Percentiles rank a stretch among this genome's conserved stretches.
These are phyloP conservation scores for Chlorella sp. DNA, from an alignment of 139 green algal species.

Conservation along the genomic window DNA sequence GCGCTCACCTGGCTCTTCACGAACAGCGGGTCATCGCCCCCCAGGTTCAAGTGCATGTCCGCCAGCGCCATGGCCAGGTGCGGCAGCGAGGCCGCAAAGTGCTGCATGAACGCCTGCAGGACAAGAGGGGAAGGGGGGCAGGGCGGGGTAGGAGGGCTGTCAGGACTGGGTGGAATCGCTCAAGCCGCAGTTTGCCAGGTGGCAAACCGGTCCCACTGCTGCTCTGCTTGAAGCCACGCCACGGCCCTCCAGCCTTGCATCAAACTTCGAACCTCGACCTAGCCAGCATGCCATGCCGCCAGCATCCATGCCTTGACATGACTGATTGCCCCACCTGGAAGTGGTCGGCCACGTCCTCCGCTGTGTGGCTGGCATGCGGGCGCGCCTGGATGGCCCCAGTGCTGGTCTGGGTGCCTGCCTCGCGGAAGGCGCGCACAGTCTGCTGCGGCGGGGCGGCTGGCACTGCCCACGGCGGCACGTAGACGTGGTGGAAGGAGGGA, in stretches of 20 bases:
- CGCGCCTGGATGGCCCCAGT: not conserved
- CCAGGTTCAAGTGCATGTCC: constrained; percentile 24
- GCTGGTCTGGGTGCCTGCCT: constrained; percentile 23
- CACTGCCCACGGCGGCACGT: constrained; percentile 31
- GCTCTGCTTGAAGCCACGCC: no score
- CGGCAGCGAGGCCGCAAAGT: constrained; percentile 29
- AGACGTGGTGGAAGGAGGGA: constrained; percentile 22
- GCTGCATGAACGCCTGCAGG: constrained; percentile 39
- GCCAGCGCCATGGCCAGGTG: constrained; percentile 36
- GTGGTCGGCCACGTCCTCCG: not conserved
- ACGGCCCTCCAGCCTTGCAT: no score
- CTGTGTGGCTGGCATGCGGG: not conserved
- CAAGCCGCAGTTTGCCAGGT: no score
- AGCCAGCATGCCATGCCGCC: no score
- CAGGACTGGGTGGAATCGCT: no score
- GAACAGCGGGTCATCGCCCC: not conserved
- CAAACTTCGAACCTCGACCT: no score
- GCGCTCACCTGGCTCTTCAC: constrained; percentile 2
- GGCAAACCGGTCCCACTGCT: no score
- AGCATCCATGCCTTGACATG: no score
- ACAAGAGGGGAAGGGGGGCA: not conserved
- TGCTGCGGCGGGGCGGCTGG: not conserved
- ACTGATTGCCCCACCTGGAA: not conserved
- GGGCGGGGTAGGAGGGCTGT: no score
- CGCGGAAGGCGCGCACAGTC: not conserved